Percentiles rank a stretch among this genome's conserved stretches.
These are phyloP conservation scores for Funneliformis geosporum DNA, from an alignment of 192 early-diverging fungal species.

Conservation along the genomic window DNA sequence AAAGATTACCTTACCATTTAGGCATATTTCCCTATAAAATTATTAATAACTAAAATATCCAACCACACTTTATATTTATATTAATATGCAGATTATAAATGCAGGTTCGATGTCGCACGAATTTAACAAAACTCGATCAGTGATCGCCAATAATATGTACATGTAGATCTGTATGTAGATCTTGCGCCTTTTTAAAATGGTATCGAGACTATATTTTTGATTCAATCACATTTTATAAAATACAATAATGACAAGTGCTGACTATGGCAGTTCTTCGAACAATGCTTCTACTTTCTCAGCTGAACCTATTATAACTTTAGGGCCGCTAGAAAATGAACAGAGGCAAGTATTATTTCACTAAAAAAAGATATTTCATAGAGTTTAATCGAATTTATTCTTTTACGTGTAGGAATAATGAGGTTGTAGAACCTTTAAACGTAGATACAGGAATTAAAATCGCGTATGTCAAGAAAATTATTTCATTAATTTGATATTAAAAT, in stretches of 20 bases:
- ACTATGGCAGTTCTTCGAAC: neutral
- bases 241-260: neutral
- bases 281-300: neutral
- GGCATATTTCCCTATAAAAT: too few species aligned
- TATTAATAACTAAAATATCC: too few species aligned
- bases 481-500: neutral
- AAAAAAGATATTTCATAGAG: neutral
- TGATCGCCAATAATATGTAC: too few species aligned
- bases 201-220: too few species aligned
- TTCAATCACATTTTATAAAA: too few species aligned
- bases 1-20: too few species aligned
- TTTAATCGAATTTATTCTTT: neutral
- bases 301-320: neutral
- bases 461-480: neutral
- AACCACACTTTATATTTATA: too few species aligned
- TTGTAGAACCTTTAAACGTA: neutral
- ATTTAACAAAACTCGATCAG: too few species aligned
- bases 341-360: neutral
- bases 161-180: too few species aligned
- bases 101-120: too few species aligned
- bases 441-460: neutral
- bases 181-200: too few species aligned
- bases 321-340: neutral
- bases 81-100: too few species aligned
- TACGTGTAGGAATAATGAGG: neutral